Percentiles rank a stretch among this genome's conserved stretches.
Conservation (phyloP, 2,329 filamentous ascomycete genomes). For the Fusarium zealandicum region DNA sequence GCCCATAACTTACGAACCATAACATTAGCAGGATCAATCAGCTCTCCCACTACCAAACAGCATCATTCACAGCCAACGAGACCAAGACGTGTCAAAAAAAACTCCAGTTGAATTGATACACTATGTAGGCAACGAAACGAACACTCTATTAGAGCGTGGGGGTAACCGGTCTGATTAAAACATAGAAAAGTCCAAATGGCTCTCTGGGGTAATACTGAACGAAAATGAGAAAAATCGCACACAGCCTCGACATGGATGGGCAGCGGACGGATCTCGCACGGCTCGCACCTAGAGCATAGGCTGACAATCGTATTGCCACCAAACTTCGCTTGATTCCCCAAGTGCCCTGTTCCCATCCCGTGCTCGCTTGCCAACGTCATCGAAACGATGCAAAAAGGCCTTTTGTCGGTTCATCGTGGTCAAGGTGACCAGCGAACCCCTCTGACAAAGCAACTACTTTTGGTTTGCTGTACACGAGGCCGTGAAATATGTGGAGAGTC, state of each 20-base stretch:
- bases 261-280: slow-evolving; percentile 1
- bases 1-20: too few relatives aligned
- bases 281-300: slow-evolving; percentile 17
- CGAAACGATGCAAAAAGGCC: slow-evolving; percentile 30
- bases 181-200: slow-evolving; percentile 48
- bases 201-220: slow-evolving; percentile 48
- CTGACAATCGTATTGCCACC: slow-evolving; percentile 4
- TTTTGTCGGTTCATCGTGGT: slow-evolving; percentile 26
- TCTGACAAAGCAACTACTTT: slow-evolving; percentile 37
- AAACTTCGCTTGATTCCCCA: slow-evolving; percentile 1
- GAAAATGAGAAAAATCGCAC: slow-evolving; percentile 46
- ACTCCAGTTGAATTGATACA: slow-evolving; percentile 37
- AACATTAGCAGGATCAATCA: too few relatives aligned
- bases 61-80: background rate
- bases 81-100: slow-evolving; percentile 20
- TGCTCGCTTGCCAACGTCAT: slow-evolving; percentile 35
- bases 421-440: slow-evolving; percentile 26
- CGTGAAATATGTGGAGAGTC: slow-evolving; percentile 44
- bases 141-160: slow-evolving; percentile 44
- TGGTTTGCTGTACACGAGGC: slow-evolving; percentile 42
- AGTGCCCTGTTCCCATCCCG: slow-evolving; percentile 24
- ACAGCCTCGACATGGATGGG: slow-evolving; percentile 30
- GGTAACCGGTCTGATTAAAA: slow-evolving; percentile 50
- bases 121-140: slow-evolving; percentile 42
- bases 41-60: background rate